Conservation (phyloP, 2,329 filamentous ascomycete species). For the Beauveria sp. region DNA sequence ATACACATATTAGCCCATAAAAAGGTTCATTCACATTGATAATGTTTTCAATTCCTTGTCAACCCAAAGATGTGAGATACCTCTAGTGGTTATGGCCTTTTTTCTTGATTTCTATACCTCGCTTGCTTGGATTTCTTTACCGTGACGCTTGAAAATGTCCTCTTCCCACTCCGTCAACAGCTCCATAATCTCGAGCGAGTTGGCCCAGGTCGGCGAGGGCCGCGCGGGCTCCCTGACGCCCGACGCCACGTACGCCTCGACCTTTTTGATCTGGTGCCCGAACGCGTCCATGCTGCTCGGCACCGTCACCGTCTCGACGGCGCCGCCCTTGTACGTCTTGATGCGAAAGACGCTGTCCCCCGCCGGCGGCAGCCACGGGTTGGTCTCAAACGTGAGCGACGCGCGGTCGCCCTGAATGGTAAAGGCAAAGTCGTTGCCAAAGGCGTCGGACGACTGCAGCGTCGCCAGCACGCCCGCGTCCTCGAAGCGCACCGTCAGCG, state of each 20-base stretch:
- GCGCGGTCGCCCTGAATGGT: slow-evolving; percentile 19
- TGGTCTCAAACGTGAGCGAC: slow-evolving; percentile 19
- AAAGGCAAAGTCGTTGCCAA: slow-evolving; percentile 20
- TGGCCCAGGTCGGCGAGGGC: slow-evolving; percentile 18
- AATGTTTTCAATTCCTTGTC: background rate
- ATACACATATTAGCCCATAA: background rate
- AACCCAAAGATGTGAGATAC: background rate
- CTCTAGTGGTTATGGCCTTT: background rate
- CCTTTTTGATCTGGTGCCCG: slow-evolving; percentile 18
- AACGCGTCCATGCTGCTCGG: slow-evolving; percentile 18
- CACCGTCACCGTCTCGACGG: slow-evolving; percentile 16
- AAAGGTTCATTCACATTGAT: background rate
- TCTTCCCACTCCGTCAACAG: slow-evolving; percentile 20
- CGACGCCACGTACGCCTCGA: slow-evolving; percentile 17
- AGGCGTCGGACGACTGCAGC: slow-evolving; percentile 20
- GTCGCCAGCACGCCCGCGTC: slow-evolving; percentile 18
- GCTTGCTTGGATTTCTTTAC: background rate
- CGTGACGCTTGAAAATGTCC: slow-evolving; percentile 11
- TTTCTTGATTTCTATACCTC: background rate
- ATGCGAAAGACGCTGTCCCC: slow-evolving; percentile 19
- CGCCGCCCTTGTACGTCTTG: slow-evolving; percentile 16
- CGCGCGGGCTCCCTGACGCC: slow-evolving; percentile 16
- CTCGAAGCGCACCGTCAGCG: slow-evolving; percentile 17
- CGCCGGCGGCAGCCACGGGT: slow-evolving; percentile 20
- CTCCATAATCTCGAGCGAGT: slow-evolving; percentile 21